These are phyloP conservation scores for Lophiostoma macrostomum DNA, from an alignment of 495 filamentous ascomycete species.

Conservation along the genomic window DNA sequence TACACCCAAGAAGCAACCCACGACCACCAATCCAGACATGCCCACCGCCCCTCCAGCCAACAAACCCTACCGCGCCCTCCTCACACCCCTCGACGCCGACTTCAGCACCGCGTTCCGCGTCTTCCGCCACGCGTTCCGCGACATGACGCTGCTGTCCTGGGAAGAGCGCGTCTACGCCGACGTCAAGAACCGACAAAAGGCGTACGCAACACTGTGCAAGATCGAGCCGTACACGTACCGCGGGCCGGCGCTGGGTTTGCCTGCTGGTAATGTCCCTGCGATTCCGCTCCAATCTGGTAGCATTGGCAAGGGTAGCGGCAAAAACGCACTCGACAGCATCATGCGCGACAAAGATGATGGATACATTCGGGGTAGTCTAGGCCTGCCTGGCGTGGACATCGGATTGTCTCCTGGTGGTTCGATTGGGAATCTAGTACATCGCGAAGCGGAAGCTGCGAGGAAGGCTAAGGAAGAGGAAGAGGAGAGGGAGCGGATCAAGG, in stretches of 20 bases:
- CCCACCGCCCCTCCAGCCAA: constrained; percentile 26
- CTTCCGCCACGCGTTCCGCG: constrained; percentile 36
- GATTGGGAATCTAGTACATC: neutral
- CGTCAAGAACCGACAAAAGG: neutral
- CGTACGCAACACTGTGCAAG: neutral
- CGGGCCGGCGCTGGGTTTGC: neutral
- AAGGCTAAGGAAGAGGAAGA: constrained; percentile 2
- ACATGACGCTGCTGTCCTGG: constrained; percentile 37
- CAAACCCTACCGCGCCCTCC: constrained; percentile 25
- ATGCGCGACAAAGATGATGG: neutral
- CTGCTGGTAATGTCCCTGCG: neutral
- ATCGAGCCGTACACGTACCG: constrained; percentile 11
- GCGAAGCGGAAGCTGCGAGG: neutral
- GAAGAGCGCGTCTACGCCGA: constrained; percentile 31
- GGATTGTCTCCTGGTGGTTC: neutral
- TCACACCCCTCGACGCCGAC: constrained; percentile 23
- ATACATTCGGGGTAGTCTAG: neutral
- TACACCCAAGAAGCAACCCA: neutral
- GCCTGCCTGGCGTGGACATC: constrained; percentile 13
- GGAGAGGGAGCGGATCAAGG: neutral
- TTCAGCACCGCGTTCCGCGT: constrained; percentile 32
- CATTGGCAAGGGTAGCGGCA: neutral
- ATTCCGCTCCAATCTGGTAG: neutral
- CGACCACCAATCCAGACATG: neutral
- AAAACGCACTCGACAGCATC: neutral